A percentile compares a stretch with the other conserved stretches of the same genome.
Evolutionary conservation across 1,284 basidiomycete genomes (phyloP).

Genomic region (Trametes pubescens): DNA sequence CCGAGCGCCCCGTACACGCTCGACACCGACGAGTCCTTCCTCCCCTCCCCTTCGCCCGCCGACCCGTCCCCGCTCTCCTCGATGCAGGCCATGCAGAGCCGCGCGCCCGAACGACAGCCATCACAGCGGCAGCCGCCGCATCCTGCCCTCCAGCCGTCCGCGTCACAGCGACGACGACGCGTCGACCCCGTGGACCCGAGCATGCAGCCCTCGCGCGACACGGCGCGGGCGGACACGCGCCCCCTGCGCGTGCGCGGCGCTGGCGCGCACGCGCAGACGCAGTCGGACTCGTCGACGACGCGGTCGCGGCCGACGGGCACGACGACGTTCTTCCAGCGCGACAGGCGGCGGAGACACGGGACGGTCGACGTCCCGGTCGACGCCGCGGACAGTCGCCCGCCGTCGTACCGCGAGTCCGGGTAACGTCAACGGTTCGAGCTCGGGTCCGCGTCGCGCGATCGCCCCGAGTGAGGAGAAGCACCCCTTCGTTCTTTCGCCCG

Average conservation of each 20-base stretch:
- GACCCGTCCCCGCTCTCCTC: slow-evolving; percentile 14
- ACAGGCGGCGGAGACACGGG: slow-evolving; percentile 22
- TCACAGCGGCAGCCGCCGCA: background rate
- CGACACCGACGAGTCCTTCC: slow-evolving; percentile 21
- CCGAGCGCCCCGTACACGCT: slow-evolving; percentile 18
- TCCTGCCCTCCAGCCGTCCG: background rate
- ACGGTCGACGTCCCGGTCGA: slow-evolving; percentile 30
- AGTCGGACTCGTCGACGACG: background rate
- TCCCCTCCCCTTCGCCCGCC: slow-evolving; percentile 19
- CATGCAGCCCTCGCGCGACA: slow-evolving; percentile 20
- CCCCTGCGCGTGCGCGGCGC: background rate
- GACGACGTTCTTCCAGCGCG: slow-evolving; percentile 18
- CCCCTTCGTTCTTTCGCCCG: background rate
- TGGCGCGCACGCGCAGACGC: background rate
- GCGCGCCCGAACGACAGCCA: background rate
- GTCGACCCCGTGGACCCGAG: slow-evolving; percentile 32
- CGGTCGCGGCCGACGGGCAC: slow-evolving; percentile 1
- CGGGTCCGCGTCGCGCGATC: too few relatives aligned
- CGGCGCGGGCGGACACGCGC: background rate
- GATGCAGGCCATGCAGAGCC: background rate
- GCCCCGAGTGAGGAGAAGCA: background rate
- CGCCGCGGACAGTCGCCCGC: slow-evolving; percentile 22
- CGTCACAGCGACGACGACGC: slow-evolving; percentile 3
- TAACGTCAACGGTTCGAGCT: background rate
- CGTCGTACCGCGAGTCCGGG: slow-evolving; percentile 22